Evolutionary conservation across 352 stramenopile species (phyloP).

Genomic region (Globisporangium paddicum): DNA sequence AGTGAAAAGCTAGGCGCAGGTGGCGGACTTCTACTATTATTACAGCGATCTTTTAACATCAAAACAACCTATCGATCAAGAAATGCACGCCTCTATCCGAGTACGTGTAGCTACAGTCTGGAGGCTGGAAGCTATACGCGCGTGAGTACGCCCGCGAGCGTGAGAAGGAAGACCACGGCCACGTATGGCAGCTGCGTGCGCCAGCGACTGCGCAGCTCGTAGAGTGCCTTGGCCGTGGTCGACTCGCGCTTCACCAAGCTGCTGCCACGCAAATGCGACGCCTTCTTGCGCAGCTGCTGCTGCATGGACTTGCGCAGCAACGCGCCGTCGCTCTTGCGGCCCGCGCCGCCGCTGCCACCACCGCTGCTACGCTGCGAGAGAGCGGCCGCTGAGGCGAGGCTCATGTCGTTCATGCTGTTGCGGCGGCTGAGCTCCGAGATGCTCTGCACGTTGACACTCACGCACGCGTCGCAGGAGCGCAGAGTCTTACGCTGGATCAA

Average conservation of each 20-base stretch:
- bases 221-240: background rate
- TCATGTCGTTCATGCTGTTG: conserved; percentile 32
- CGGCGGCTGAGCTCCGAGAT: conserved; percentile 35
- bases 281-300: background rate
- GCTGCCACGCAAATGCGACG: background rate
- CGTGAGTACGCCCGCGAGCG: conserved; percentile 18
- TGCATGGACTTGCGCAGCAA: conserved; percentile 12
- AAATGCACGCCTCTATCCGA: background rate
- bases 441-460: conserved; percentile 52
- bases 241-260: conserved; percentile 4
- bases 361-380: background rate
- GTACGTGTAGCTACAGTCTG: background rate
- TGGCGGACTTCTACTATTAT: background rate
- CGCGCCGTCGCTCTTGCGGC: conserved; percentile 15
- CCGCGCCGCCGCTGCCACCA: background rate
- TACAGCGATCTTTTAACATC: background rate
- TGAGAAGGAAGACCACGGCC: conserved; percentile 24
- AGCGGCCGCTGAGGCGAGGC: conserved; percentile 8
- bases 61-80: background rate
- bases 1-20: background rate
- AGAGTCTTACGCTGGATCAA: conserved; percentile 70
- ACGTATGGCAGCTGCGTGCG: conserved; percentile 27
- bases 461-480: conserved; percentile 71
- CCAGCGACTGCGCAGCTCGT: conserved; percentile 16
- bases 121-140: background rate